These are phyloP conservation scores for Fusarium verticillioides DNA, from an alignment of 2,329 filamentous ascomycete genomes.

Conservation along the genomic window DNA sequence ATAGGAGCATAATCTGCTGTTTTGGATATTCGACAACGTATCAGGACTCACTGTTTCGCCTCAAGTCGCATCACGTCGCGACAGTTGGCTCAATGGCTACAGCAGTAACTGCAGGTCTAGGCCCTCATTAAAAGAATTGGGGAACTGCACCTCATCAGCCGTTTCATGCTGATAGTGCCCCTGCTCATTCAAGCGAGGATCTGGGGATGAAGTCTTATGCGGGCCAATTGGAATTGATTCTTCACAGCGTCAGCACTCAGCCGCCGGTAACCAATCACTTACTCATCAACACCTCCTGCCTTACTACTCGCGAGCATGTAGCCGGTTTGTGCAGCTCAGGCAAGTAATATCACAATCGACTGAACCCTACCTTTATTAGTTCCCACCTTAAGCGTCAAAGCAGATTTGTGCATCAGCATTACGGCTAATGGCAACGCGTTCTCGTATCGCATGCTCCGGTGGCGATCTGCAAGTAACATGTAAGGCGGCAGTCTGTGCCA, in stretches of 20 bases:
- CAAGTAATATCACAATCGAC: accelerated
- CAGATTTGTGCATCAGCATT: accelerated
- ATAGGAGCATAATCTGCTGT: no score
- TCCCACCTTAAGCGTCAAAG: accelerated
- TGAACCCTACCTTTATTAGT: accelerated
- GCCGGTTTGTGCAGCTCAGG: accelerated
- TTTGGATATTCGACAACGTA: no score
- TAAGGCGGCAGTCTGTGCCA: no score
- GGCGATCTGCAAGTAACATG: accelerated
- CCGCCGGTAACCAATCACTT: background rate
- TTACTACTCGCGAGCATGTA: accelerated
- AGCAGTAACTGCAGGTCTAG: no score
- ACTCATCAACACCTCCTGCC: background rate
- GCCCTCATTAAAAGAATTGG: background rate
- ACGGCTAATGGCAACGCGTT: accelerated
- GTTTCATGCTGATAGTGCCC: accelerated
- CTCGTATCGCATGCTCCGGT: accelerated
- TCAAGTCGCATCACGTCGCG: no score
- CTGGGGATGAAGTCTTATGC: no score
- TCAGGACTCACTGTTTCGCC: no score
- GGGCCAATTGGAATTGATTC: accelerated
- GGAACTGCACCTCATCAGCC: background rate
- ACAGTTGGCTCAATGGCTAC: no score
- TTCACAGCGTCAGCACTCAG: background rate
- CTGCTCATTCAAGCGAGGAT: background rate